These are phyloP conservation scores for Colletotrichum cereale DNA, from an alignment of 2,329 filamentous ascomycete genomes.

Conservation along the genomic window DNA sequence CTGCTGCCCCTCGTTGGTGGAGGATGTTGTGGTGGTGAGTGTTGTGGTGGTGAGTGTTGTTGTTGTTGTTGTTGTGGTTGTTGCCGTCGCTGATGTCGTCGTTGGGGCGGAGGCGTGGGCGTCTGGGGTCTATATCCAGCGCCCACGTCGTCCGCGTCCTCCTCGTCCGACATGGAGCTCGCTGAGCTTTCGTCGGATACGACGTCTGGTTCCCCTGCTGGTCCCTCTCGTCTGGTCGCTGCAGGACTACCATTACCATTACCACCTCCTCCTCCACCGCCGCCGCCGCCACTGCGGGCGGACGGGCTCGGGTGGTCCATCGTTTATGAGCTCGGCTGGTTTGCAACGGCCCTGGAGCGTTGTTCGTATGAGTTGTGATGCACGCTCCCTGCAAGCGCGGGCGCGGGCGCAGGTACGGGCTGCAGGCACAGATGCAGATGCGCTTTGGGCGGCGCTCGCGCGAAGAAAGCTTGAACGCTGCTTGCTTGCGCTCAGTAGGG, in stretches of 20 bases:
- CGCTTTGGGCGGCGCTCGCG: slow-evolving; percentile 13
- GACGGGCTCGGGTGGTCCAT: slow-evolving; percentile 23
- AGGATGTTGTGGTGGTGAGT: not conserved
- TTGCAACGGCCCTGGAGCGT: not conserved
- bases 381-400: not conserved
- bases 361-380: not conserved
- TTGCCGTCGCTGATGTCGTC: not conserved
- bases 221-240: slow-evolving; percentile 18
- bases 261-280: no score
- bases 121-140: slow-evolving; percentile 34
- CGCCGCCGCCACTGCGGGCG: slow-evolving; percentile 22
- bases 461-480: not conserved
- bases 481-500: not conserved
- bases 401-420: not conserved
- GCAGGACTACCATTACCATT: slow-evolving; percentile 10
- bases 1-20: slow-evolving; percentile 24
- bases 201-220: slow-evolving; percentile 2
- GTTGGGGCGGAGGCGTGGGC: slow-evolving; percentile 31
- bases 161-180: slow-evolving; percentile 37
- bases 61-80: not conserved
- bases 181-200: slow-evolving; percentile 18
- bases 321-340: not conserved
- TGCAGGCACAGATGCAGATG: slow-evolving; percentile 1
- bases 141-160: slow-evolving; percentile 4
- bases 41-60: not conserved